These are phyloP conservation scores for Blastobotrys chiropterorum DNA, from an alignment of 805 yeast species.

Conservation along the genomic window DNA sequence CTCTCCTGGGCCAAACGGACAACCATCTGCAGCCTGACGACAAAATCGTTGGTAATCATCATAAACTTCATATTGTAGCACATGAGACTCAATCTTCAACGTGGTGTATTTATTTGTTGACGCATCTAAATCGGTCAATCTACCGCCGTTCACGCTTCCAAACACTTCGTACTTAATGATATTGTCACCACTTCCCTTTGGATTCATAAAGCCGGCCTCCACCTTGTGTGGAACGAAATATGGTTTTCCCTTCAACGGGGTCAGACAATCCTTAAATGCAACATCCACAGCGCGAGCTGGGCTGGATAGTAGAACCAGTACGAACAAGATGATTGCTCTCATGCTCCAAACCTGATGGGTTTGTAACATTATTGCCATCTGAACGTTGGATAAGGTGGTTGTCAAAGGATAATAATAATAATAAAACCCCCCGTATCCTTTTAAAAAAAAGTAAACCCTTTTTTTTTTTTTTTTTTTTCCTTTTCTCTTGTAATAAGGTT, in stretches of 20 bases:
- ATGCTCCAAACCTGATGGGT: not conserved
- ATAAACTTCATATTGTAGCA: conserved; percentile 19
- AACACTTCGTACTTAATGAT: conserved; percentile 9
- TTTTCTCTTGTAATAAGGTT: not conserved
- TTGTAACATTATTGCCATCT: not conserved
- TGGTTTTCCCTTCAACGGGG: not conserved
- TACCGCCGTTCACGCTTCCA: conserved; percentile 15
- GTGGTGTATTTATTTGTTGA: conserved; percentile 25
- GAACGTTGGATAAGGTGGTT: not conserved
- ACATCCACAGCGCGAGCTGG: conserved; percentile 3
- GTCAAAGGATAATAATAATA: not conserved
- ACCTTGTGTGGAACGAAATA: conserved; percentile 8
- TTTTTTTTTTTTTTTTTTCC: too few relatives aligned
- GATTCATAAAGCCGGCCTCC: conserved; percentile 1
- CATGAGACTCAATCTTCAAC: conserved; percentile 18
- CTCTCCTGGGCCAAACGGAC: conserved; percentile 24
- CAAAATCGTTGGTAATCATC: conserved; percentile 25
- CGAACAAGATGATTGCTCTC: not conserved
- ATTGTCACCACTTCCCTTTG: not conserved
- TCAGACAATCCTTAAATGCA: conserved; percentile 7
- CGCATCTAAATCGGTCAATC: conserved; percentile 16
- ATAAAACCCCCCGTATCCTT: too few relatives aligned
- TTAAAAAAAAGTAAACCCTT: too few relatives aligned
- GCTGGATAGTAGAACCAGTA: not conserved
- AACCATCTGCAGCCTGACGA: conserved; percentile 15